Percentiles rank a stretch among this genome's conserved stretches.
Evolutionary conservation across 805 yeast species (phyloP).

Genomic region (Pichia paraexigua): DNA sequence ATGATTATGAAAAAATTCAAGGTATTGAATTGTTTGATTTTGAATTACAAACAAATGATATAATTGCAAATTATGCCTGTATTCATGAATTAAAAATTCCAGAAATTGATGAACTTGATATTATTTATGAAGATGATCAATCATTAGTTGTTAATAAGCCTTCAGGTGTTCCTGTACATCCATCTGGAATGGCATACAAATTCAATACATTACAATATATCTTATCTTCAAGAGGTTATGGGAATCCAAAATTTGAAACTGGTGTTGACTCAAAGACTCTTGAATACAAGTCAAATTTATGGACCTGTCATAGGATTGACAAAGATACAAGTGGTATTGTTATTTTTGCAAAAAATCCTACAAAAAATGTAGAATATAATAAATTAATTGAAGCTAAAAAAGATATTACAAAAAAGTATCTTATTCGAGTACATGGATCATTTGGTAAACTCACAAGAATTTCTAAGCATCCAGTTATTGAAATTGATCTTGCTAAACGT

Average conservation of each 20-base stretch:
- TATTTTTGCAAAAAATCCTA: slow-evolving; percentile 31
- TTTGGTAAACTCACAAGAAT: slow-evolving; percentile 29
- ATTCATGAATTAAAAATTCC: slow-evolving; percentile 40
- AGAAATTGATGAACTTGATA: slow-evolving; percentile 9
- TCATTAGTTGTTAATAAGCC: slow-evolving; percentile 43
- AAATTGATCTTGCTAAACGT: slow-evolving; percentile 19
- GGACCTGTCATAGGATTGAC: slow-evolving; percentile 41
- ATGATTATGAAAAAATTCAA: background rate
- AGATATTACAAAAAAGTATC: slow-evolving; percentile 30
- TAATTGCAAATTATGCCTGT: slow-evolving; percentile 29
- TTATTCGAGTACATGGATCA: slow-evolving; percentile 34
- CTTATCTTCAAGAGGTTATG: slow-evolving; percentile 21
- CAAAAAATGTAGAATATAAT: slow-evolving; percentile 1
- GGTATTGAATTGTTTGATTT: slow-evolving; percentile 11
- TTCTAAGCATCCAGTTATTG: slow-evolving; percentile 30
- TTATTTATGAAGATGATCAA: slow-evolving; percentile 32
- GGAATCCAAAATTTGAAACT: background rate
- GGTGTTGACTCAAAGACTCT: background rate
- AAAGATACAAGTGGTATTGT: slow-evolving; percentile 43
- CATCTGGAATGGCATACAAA: slow-evolving; percentile 34
- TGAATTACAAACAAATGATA: slow-evolving; percentile 14
- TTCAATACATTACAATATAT: slow-evolving; percentile 39
- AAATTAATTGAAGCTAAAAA: slow-evolving; percentile 5
- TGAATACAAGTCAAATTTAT: background rate
- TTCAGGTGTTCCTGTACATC: slow-evolving; percentile 47